Base-by-base conservation (phyloP, 139 green algal species). In the Zygnema circumcarinatum region DNA sequence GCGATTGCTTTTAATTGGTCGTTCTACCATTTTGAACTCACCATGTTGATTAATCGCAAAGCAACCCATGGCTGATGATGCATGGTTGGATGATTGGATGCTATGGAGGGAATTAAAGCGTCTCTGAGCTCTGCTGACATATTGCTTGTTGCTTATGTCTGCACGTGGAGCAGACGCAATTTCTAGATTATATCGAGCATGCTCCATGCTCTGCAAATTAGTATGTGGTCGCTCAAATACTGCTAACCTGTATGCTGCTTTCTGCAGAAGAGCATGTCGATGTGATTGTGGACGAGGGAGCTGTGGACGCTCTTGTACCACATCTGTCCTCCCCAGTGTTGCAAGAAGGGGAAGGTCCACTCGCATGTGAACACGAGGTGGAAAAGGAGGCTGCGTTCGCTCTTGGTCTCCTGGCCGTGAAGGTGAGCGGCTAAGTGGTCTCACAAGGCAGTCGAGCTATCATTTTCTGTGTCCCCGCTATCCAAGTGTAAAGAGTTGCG, bases 311-410 rank as follows among this genome's bases (percentile, higher is more conserved):
- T 22, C 76, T 90, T 54, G 85, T 90, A 22, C 76, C 79, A 32
- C 85, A 90, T 67, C 42, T 90, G 1, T 53, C 80, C 33, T 33
- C 85, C 20, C 85, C 85, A 32, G 21, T 20, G 31, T 29, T 90
- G 22, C 21, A 29, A 47, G 38, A 89, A 29, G 79, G 33, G 21
- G 85, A 89, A 33, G 78, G 56, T 31, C 41, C 42, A n/a, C 32
- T 90, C 21, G 85, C 85, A 74, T 90, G 41, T 31, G 85, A 90
- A 67, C 85, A 90, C 33, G 85, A 90, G 79, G 79, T 90, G 25
- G 85, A 90, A 31, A 90, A 90, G 56, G 85, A 90, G 35, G 85
- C 76, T 2, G 85, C 85, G 2, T 90, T 87, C 38, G 76, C 85
- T 1, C 36, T 90, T 33, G 85, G 85, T 7, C 80, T 90, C 32